Base-by-base conservation (phyloP, 805 yeast species). In the Yarrowia sp. region DNA sequence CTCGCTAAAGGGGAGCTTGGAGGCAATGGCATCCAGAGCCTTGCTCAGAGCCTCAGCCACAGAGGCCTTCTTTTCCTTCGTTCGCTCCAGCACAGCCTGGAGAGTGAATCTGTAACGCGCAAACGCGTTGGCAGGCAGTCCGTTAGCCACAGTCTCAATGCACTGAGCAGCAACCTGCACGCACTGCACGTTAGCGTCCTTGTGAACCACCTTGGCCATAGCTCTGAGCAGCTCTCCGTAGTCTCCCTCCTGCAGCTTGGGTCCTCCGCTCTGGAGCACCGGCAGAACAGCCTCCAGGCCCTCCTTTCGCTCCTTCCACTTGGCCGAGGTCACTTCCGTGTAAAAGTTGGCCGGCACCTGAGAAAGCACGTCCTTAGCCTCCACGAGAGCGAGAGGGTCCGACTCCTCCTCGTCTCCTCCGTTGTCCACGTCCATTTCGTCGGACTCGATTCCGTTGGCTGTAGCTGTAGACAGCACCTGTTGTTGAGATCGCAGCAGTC, bases 221-320 rank as follows among this genome's bases (percentile, higher is more conserved):
- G 79, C 72, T 62, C 85, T 75, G n/a, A 85, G 74, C n/a, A 92
- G 72, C 1, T 80, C 85, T 6, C 80, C 66, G 72, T 86, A 90
- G 70, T 92, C 96, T 60, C 77, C 88, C 32, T 77, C 78, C 8
- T 76, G 73, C 46, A 85, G 77, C 1, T 83, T 83, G 44, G 86
- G 84, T 12, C 77, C 74, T 18, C 72, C 71, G 14, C 39, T 31
- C 32, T 77, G 79, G 31, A 72, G 65, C 2, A 81, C 78, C 8
- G 64, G 66, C 7, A 62, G 56, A 9, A 80, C 70, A 65, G 84
- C 91, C 51, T 89, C 93, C 62, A 94, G 77, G 0, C 82, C 90
- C 67, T 89, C 97, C 63, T 88, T 90, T 65, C 99, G 80, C 59
- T 92, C 97, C 70, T 91, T 90, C 99, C 99, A 94, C 68, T 87